Evolutionary conservation across 2,329 filamentous ascomycete genomes (phyloP).

Genomic region (Colletotrichum acutatum): DNA sequence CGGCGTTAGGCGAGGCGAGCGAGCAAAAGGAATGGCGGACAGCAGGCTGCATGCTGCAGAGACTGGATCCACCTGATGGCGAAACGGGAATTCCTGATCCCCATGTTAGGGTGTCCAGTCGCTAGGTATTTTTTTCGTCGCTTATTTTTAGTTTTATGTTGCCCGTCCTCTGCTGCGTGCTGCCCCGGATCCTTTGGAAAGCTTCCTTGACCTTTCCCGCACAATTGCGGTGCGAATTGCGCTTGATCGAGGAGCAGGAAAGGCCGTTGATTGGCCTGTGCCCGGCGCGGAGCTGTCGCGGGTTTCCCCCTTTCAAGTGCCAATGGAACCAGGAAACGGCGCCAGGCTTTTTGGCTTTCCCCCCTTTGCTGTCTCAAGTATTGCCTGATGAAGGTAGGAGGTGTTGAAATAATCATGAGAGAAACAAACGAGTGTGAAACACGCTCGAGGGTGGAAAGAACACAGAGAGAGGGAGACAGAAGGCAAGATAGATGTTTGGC

Average conservation of each 20-base stretch:
- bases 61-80: background rate
- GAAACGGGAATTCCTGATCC: background rate
- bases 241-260: background rate
- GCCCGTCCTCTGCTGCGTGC: background rate
- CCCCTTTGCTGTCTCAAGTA: background rate
- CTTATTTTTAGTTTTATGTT: background rate
- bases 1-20: background rate
- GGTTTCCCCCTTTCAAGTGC: background rate
- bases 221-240: slow-evolving; percentile 3
- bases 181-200: background rate
- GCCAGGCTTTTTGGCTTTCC: background rate
- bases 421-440: background rate
- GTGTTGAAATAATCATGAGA: background rate
- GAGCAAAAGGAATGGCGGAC: background rate
- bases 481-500: background rate
- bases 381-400: background rate
- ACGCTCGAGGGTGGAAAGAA: background rate
- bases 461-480: background rate
- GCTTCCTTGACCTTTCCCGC: background rate
- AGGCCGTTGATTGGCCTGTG: slow-evolving; percentile 2
- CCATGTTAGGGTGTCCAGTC: background rate
- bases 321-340: background rate
- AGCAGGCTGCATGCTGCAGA: background rate
- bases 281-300: slow-evolving; percentile 13
- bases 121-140: background rate